Evolutionary conservation across 768 basidiomycete species (phyloP).

Genomic region (Macrolepiota dolichaula): DNA sequence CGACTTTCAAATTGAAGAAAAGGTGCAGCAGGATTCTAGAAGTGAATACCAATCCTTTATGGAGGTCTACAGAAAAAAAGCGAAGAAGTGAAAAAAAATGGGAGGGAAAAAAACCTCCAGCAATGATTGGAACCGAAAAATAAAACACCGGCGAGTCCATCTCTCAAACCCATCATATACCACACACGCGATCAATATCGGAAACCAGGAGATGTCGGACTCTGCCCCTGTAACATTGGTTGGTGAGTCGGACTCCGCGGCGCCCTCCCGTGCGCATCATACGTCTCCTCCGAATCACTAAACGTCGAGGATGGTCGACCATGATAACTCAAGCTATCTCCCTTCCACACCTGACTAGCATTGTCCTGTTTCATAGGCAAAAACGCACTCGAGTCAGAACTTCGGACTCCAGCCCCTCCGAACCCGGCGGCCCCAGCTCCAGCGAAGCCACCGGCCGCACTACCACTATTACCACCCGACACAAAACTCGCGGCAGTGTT

Average conservation of each 20-base stretch:
- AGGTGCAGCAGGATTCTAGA: background rate
- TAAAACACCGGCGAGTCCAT: background rate
- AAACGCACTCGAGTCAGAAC: constrained; percentile 68
- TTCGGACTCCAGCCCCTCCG: constrained; percentile 18
- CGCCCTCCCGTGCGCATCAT: background rate
- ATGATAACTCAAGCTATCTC: constrained; percentile 38
- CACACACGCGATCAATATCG: background rate
- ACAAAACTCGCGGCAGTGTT: constrained; percentile 24
- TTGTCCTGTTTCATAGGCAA: constrained; percentile 66
- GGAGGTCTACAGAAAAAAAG: background rate
- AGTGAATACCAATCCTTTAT: background rate
- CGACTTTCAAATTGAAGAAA: background rate
- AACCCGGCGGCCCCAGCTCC: constrained; percentile 7
- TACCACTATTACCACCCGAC: constrained; percentile 20
- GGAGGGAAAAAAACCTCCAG: background rate
- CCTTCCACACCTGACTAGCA: constrained; percentile 54
- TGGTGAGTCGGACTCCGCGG: background rate
- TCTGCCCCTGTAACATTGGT: background rate
- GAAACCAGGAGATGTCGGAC: background rate
- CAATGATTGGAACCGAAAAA: background rate
- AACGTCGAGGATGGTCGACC: constrained; percentile 14
- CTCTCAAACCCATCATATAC: background rate
- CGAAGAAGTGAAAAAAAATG: too few species aligned
- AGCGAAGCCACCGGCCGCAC: constrained; percentile 24
- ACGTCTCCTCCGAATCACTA: constrained; percentile 9